Evolutionary conservation across 176 grass and related monocot genomes (phyloP).

Genomic region (Oryza nivara): DNA sequence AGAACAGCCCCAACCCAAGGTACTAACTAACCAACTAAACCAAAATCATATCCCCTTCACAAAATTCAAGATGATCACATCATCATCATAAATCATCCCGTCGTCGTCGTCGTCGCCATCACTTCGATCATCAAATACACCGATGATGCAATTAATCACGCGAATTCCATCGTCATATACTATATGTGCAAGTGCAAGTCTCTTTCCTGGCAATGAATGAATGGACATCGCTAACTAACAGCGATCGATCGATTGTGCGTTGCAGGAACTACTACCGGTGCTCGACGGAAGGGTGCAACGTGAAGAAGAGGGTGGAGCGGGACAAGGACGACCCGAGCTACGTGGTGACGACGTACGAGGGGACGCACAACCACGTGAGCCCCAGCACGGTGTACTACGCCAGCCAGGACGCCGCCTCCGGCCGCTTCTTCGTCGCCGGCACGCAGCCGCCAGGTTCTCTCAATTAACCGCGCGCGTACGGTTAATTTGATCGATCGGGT

Average conservation of each 20-base stretch:
- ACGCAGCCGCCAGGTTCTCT: slow-evolving; percentile 55
- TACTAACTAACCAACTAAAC: slow-evolving; percentile 32
- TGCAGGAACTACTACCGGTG: slow-evolving; percentile 95
- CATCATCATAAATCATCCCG: background rate
- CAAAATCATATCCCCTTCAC: background rate
- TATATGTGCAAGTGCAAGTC: background rate
- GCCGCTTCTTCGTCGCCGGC: slow-evolving; percentile 87
- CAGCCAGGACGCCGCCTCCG: slow-evolving; percentile 79
- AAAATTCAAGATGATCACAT: background rate
- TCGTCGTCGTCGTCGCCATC: background rate
- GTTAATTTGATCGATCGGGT: background rate
- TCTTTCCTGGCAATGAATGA: background rate
- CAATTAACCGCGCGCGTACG: background rate
- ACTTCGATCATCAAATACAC: background rate
- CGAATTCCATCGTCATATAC: background rate
- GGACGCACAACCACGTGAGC: slow-evolving; percentile 84
- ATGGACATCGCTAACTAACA: background rate
- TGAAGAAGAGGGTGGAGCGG: slow-evolving; percentile 98
- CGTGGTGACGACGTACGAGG: slow-evolving; percentile 96
- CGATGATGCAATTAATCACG: background rate
- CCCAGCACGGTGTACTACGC: slow-evolving; percentile 89
- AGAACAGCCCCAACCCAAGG: slow-evolving; percentile 97
- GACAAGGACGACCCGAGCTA: slow-evolving; percentile 83
- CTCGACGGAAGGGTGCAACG: slow-evolving; percentile 87
- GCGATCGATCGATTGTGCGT: background rate